Conservation (phyloP, 106 monocot species). For the Phalaenopsis aphrodite region DNA sequence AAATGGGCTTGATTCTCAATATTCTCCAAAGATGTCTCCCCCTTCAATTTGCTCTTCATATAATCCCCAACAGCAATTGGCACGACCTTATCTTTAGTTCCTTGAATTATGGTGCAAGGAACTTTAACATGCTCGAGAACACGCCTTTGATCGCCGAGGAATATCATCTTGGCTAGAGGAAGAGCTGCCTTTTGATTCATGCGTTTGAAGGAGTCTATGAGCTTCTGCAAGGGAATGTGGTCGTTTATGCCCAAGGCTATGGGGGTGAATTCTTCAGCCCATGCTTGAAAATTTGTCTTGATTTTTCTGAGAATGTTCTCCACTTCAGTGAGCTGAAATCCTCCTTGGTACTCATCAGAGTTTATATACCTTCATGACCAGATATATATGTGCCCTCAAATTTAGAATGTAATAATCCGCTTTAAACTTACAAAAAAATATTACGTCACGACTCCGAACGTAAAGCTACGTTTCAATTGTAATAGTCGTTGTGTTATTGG, state of each 20-base stretch:
- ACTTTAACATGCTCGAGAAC: not conserved
- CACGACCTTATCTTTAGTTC: not conserved
- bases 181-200: constrained; percentile 2
- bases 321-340: not conserved
- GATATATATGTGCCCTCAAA: too few species aligned
- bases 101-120: constrained; percentile 8
- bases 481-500: too few species aligned
- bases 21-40: not conserved
- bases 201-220: not conserved
- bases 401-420: too few species aligned
- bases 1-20: constrained; percentile 6
- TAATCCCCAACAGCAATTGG: constrained; percentile 1
- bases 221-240: not conserved
- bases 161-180: constrained; percentile 1
- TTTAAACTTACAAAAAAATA: too few species aligned
- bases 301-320: not conserved
- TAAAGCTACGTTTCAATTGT: too few species aligned
- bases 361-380: constrained; percentile 11
- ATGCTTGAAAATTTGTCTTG: not conserved
- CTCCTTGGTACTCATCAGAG: constrained; percentile 11
- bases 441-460: too few species aligned
- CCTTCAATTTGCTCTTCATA: constrained; percentile 3
- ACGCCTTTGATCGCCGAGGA: constrained; percentile 6
- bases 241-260: not conserved
- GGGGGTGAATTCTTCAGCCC: not conserved